Percentiles rank a stretch among this genome's conserved stretches.
Evolutionary conservation across 2,329 filamentous ascomycete genomes (phyloP).

Genomic region (Hypoxylon rubiginosum): DNA sequence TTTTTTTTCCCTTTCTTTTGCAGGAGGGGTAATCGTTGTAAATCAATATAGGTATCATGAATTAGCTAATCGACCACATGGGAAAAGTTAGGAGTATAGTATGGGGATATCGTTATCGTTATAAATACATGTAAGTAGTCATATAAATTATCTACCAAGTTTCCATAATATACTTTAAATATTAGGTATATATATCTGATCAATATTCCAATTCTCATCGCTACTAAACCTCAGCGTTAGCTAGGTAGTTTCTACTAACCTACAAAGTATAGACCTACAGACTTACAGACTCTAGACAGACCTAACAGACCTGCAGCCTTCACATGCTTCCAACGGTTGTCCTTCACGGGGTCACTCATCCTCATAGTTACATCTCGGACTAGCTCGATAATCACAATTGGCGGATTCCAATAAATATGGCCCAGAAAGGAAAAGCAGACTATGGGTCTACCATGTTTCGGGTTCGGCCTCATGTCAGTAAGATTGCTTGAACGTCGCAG

Average conservation of each 20-base stretch:
- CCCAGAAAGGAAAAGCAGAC: constrained; percentile 13
- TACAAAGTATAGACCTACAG: background rate
- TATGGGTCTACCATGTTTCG: background rate
- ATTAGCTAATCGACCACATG: constrained; percentile 22
- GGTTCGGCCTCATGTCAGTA: constrained; percentile 5
- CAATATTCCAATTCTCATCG: background rate
- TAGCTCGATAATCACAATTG: constrained; percentile 1
- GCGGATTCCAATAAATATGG: constrained; percentile 1
- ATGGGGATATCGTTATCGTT: constrained; percentile 12
- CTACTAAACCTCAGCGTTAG: background rate
- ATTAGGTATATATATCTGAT: no score
- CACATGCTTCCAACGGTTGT: constrained; percentile 13
- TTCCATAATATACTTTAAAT: no score
- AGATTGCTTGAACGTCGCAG: constrained; percentile 2
- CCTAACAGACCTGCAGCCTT: constrained; percentile 8
- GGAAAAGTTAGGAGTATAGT: constrained; percentile 2
- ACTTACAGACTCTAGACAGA: no score
- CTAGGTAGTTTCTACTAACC: background rate
- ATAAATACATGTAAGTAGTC: background rate
- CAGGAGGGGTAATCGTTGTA: constrained; percentile 29
- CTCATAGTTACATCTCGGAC: constrained; percentile 8
- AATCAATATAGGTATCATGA: no score
- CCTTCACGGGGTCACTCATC: background rate
- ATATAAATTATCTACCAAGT: background rate
- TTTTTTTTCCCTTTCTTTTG: background rate